A percentile compares a stretch with the other conserved stretches of the same genome.
These are phyloP conservation scores for Clohesyomyces aquaticus DNA, from an alignment of 495 filamentous ascomycete genomes.

Conservation along the genomic window DNA sequence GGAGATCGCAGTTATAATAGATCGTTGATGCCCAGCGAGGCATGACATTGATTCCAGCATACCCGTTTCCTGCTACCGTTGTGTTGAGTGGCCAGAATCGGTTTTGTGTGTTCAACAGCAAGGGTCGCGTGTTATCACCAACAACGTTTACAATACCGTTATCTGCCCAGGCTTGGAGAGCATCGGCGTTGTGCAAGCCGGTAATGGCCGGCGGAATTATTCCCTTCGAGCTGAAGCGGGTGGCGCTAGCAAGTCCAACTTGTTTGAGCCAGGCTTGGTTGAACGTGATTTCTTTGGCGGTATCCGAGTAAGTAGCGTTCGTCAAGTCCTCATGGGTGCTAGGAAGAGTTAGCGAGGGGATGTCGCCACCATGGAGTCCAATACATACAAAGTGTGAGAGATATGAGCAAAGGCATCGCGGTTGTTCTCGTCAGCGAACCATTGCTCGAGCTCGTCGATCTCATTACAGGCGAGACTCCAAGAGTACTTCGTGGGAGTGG, in stretches of 20 bases:
- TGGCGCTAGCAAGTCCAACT: slow-evolving; percentile 52
- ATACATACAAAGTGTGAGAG: slow-evolving; percentile 60
- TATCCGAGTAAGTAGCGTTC: slow-evolving; percentile 64
- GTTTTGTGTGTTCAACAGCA: slow-evolving; percentile 43
- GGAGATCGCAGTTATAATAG: slow-evolving; percentile 66
- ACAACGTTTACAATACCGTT: slow-evolving; percentile 63
- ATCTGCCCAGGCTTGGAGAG: slow-evolving; percentile 61
- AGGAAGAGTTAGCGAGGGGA: background rate
- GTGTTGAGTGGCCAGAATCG: slow-evolving; percentile 60
- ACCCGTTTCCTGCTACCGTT: slow-evolving; percentile 56
- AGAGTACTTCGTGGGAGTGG: slow-evolving; percentile 50
- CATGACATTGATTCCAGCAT: slow-evolving; percentile 60
- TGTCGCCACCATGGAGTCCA: background rate
- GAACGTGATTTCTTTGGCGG: slow-evolving; percentile 60
- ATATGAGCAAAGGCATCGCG: slow-evolving; percentile 58
- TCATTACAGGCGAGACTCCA: slow-evolving; percentile 56
- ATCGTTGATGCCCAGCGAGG: slow-evolving; percentile 66
- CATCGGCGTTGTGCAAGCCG: slow-evolving; percentile 67
- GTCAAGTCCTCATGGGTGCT: slow-evolving; percentile 61
- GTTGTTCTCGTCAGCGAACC: slow-evolving; percentile 55
- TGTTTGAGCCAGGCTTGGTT: slow-evolving; percentile 63
- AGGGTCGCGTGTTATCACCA: slow-evolving; percentile 64
- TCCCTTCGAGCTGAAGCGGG: slow-evolving; percentile 55
- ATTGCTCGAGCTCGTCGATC: slow-evolving; percentile 56
- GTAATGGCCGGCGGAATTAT: slow-evolving; percentile 69